Evolutionary conservation across 225 moss, liverwort and hornwort genomes (phyloP).

Genomic region (Polytrichum commune): DNA sequence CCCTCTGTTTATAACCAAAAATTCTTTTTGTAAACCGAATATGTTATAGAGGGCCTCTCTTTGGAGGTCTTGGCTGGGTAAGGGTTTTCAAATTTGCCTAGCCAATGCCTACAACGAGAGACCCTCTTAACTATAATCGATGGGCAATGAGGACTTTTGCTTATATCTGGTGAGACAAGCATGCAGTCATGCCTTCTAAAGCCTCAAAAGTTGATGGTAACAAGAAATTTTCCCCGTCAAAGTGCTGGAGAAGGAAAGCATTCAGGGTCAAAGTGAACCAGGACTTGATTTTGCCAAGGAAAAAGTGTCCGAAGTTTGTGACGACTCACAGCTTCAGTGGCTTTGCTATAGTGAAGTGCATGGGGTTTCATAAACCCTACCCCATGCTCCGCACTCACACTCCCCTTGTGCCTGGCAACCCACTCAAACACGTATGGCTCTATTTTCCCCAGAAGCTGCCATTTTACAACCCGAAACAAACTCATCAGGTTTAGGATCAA

Average conservation of each 20-base stretch:
- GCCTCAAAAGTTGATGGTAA: too few species aligned
- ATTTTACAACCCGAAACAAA: conserved; percentile 13
- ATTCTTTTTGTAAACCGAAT: too few species aligned
- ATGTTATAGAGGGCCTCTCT: too few species aligned
- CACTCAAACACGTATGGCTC: conserved; percentile 94
- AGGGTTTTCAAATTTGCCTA: too few species aligned
- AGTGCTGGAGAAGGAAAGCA: not conserved
- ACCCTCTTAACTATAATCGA: too few species aligned
- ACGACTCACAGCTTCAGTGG: conserved; percentile 64
- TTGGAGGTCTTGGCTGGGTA: too few species aligned
- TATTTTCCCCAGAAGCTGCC: conserved; percentile 70
- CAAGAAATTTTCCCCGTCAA: not conserved
- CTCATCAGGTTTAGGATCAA: not conserved
- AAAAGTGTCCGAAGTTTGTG: conserved; percentile 11
- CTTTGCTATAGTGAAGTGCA: conserved; percentile 91
- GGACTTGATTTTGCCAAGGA: too few species aligned
- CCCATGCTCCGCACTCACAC: conserved; percentile 98
- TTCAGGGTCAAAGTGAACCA: not conserved
- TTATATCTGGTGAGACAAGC: too few species aligned
- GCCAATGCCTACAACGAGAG: too few species aligned
- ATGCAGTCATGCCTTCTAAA: too few species aligned
- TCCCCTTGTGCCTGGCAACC: conserved; percentile 83
- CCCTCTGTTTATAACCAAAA: too few species aligned
- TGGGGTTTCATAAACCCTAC: conserved; percentile 84
- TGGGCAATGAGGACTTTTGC: too few species aligned